Conservation (phyloP, 176 grass and related monocot genomes). For the Neostapfia colusana region DNA sequence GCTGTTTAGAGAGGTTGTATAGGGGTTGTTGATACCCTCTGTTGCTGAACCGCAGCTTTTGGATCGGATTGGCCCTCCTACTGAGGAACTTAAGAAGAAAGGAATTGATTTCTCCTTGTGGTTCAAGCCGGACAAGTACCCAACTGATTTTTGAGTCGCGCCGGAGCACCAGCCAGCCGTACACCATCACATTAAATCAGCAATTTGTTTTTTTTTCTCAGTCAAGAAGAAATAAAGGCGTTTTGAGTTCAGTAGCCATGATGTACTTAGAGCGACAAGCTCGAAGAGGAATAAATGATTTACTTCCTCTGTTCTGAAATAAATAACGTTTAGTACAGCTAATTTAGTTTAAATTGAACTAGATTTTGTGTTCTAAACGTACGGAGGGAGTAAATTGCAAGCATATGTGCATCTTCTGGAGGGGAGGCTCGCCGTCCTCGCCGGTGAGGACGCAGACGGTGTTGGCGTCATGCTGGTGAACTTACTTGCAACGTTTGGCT, state of each 20-base stretch:
- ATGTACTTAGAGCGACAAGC: conserved; percentile 24
- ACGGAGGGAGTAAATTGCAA: too few relatives aligned
- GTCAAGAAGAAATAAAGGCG: neutral
- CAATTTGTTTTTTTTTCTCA: conserved; percentile 9
- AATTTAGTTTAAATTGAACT: too few relatives aligned
- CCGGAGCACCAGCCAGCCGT: neutral
- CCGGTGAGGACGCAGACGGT: too few relatives aligned
- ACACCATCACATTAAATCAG: neutral
- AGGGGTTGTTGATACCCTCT: conserved; percentile 4
- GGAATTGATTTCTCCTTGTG: conserved; percentile 91
- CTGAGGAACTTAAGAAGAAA: conserved; percentile 93
- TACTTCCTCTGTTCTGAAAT: too few relatives aligned
- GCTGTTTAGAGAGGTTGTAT: conserved; percentile 15
- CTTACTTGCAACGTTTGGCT: too few relatives aligned
- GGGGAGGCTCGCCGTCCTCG: too few relatives aligned
- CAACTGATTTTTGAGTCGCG: conserved; percentile 65
- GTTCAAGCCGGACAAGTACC: conserved; percentile 82
- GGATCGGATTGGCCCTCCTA: conserved; percentile 71
- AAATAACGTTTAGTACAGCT: too few relatives aligned
- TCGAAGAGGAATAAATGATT: too few relatives aligned
- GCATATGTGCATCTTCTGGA: too few relatives aligned
- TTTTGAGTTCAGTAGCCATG: neutral
- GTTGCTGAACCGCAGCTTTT: conserved; percentile 65
- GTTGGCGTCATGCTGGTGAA: too few relatives aligned
- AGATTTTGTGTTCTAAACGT: too few relatives aligned